Percentiles rank a stretch among this genome's conserved stretches.
Conservation (phyloP, 345 rosid species). For the Eucalyptus guilfoylei region DNA sequence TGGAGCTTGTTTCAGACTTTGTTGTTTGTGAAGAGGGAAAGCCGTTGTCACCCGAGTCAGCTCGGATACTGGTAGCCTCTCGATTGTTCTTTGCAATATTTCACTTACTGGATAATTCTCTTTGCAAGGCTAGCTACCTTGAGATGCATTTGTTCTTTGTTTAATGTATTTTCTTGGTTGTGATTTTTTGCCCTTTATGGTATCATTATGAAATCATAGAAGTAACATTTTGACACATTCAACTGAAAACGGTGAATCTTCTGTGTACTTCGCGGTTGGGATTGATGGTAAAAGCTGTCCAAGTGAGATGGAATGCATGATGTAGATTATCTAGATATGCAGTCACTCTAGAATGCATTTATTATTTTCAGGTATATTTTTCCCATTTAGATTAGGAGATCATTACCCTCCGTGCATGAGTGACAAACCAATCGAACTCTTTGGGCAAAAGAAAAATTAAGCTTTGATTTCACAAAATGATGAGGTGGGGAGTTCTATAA, state of each 20-base stretch:
- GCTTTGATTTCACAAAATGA: background rate
- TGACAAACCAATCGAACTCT: background rate
- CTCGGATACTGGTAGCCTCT: constrained; percentile 69
- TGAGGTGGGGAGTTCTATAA: background rate
- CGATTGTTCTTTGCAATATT: background rate
- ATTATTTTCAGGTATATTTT: background rate
- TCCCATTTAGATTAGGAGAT: background rate
- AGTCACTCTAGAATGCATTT: background rate
- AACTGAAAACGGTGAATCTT: background rate
- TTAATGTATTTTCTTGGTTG: background rate
- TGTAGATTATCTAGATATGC: background rate
- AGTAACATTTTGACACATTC: background rate
- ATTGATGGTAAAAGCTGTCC: background rate
- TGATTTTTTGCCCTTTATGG: background rate
- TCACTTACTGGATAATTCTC: background rate
- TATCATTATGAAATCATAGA: background rate
- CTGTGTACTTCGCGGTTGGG: background rate
- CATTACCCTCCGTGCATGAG: background rate
- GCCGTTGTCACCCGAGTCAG: constrained; percentile 80
- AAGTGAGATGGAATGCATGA: background rate
- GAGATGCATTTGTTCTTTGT: background rate
- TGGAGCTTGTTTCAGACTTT: constrained; percentile 79
- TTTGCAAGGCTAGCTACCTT: background rate
- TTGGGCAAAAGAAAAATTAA: background rate
- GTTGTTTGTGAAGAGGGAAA: constrained; percentile 93